Evolutionary conservation across 352 stramenopile genomes (phyloP), one percentile per base, ranked within the genome.

Genomic region (Globisporangium abappressorium): DNA sequence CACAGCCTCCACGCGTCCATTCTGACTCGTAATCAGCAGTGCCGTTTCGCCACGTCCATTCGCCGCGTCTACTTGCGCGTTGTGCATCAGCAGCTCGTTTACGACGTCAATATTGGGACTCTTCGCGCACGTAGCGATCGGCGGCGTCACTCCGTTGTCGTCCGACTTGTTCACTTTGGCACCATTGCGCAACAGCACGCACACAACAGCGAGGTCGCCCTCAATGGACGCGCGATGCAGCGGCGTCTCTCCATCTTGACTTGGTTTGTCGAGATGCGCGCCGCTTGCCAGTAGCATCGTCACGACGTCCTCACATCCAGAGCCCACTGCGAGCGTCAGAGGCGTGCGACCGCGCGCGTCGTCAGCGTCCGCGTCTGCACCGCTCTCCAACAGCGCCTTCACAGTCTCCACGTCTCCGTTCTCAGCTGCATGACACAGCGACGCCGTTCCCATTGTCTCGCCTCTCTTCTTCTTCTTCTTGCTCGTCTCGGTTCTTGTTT

Each of bases 371-470:
- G 28, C 28, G 28, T 33, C 28, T 33, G 28, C 28, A 11, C 30
- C 33, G 30, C 18, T 59, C 7, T 18, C 62, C 8, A 67, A 98
- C 98, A 76, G 15, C 9, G 26, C 43, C 18, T 11, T 34, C 59
- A 65, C 7, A 0, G 18, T n/a, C 1, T 41, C 7, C 22, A 55
- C 18, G 18, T 41, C 59, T 36, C 28, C 26, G 2, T 30, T 18
- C 15, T 22, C 41, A 14, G 28, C 43, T 14, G 43, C 59, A 18
- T 65, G 43, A 18, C 14, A 12, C 7, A 33, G 26, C 41, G n/a
- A 18, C 11, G 43, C 3, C 18, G 34, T 28, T 18, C 15, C 24
- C 57, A 53, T 33, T 5, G 15, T 11, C 20, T 57, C 24, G 36
- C 3, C 18, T 47, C 20, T 61, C 33, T 22, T 30, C 56, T 61